Evolutionary conservation across 2,329 filamentous ascomycete genomes (phyloP).

Genomic region (Pseudogymnoascus sp.): DNA sequence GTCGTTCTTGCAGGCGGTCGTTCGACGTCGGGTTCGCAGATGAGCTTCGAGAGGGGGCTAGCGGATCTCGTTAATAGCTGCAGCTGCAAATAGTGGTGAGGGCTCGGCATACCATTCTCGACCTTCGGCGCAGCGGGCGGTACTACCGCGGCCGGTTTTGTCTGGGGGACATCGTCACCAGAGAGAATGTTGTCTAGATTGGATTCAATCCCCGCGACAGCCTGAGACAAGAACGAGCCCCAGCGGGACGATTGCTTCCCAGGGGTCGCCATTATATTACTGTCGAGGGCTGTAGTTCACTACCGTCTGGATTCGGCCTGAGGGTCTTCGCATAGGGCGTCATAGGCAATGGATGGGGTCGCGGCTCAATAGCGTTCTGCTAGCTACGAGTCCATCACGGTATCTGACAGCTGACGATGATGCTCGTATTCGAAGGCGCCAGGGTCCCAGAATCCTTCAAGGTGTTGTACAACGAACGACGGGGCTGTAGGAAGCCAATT

Average conservation of each 20-base stretch:
- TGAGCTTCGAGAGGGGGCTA: constrained; percentile 51
- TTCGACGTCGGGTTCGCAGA: constrained; percentile 58
- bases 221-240: constrained; percentile 77
- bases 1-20: constrained; percentile 78
- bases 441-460: neutral
- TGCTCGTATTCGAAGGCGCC: neutral
- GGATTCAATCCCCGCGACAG: constrained; percentile 89
- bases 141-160: constrained; percentile 31
- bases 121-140: constrained; percentile 27
- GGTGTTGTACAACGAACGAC: neutral
- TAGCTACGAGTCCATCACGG: constrained; percentile 1
- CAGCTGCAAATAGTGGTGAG: constrained; percentile 4
- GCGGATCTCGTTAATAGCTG: constrained; percentile 9
- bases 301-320: neutral
- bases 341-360: constrained; percentile 1
- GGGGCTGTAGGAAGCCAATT: neutral
- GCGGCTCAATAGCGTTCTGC: neutral
- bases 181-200: constrained; percentile 84
- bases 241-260: constrained; percentile 50
- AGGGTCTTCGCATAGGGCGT: neutral
- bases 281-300: neutral
- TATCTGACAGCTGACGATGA: constrained; percentile 6
- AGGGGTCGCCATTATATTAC: constrained; percentile 23
- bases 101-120: constrained; percentile 27
- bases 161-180: constrained; percentile 55